A percentile compares a stretch with the other conserved stretches of the same genome.
phyloP scores from a whole-genome alignment of 768 basidiomycete species.

The Lactifluus echinatus region DNA sequence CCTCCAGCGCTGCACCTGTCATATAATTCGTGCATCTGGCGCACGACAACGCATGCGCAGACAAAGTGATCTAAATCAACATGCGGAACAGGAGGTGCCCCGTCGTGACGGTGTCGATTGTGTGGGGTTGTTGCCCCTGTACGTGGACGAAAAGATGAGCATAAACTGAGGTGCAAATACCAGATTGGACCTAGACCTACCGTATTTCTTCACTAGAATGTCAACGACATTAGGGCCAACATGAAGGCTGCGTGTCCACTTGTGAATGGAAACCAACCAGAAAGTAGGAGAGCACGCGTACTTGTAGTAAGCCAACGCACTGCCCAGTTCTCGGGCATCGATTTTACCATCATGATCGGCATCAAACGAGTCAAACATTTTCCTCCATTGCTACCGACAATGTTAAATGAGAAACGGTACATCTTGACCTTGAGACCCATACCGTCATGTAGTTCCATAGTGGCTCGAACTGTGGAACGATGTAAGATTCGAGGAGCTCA shows the following conservation, averaged over 20 bases:
- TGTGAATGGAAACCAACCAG: not conserved
- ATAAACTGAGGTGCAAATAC: too few relatives aligned
- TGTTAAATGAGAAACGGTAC: not conserved
- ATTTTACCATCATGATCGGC: not conserved
- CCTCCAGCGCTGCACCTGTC: not conserved
- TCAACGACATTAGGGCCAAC: not conserved
- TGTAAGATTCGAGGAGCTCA: not conserved
- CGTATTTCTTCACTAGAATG: constrained; percentile 6
- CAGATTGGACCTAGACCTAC: too few relatives aligned
- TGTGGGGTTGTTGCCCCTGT: not conserved
- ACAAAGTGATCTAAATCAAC: constrained; percentile 4
- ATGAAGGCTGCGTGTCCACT: not conserved
- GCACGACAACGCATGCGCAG: constrained; percentile 2
- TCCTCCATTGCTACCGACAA: not conserved
- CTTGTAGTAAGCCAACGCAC: constrained; percentile 2
- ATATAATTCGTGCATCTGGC: constrained; percentile 1
- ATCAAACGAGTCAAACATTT: constrained; percentile 7
- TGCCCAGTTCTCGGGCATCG: not conserved
- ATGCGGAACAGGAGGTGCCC: not conserved
- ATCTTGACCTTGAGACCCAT: not conserved
- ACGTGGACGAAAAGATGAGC: too few relatives aligned
- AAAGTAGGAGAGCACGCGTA: not conserved
- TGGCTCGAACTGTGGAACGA: not conserved
- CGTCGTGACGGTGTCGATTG: not conserved
- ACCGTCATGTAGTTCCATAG: constrained; percentile 6